Evolutionary conservation across 2,329 filamentous ascomycete species (phyloP), one percentile per base, ranked within the genome.

Genomic region (Gyromitra esculenta): DNA sequence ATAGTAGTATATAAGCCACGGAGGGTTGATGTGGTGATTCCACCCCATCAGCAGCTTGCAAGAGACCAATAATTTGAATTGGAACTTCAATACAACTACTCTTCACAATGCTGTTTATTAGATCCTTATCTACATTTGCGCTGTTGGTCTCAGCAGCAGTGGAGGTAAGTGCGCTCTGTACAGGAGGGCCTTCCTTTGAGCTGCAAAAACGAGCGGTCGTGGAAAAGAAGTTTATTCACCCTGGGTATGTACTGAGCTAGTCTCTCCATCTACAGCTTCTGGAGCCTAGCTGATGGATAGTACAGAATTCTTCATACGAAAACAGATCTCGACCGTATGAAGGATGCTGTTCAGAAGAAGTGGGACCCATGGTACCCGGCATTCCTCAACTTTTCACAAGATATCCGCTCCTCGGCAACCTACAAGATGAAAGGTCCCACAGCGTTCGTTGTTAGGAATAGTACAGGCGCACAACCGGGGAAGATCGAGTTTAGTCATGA

Each of bases 291-390:
- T 31, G 4, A 65, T n/a, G 21, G 41, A 9, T 45, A 41, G 18
- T 39, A 69, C 21, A 69, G 65, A 35, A 45, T 69, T 54, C 65
- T 69, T 1, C 65, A 69, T 21, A 69, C 65, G n/a, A 4, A 57
- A 4, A 1, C 15, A 43, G 64, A 68, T 18, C 50, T 68, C 52
- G 64, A 68, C 2, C 64, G 50, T 8, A 68, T 68, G 64, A 57
- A 45, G 41, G 11, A 21, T 25, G 37, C 50, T 9, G 64, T 68
- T 13, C 8, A 39, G 8, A 39, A 57, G n/a, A 68, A 68, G n/a
- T 50, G 56, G 11, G 64, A 57, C 21, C 64, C 64, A 5, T 68
- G 64, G 64, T 68, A 68, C 21, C 64, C 37, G 8, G 64, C 64
- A 13, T 68, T 31, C 21, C 35, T 68, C 11, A 56, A 54, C 1